Evolutionary conservation across 352 stramenopile species (phyloP).

Genomic region (Saprolegnia diclina): DNA sequence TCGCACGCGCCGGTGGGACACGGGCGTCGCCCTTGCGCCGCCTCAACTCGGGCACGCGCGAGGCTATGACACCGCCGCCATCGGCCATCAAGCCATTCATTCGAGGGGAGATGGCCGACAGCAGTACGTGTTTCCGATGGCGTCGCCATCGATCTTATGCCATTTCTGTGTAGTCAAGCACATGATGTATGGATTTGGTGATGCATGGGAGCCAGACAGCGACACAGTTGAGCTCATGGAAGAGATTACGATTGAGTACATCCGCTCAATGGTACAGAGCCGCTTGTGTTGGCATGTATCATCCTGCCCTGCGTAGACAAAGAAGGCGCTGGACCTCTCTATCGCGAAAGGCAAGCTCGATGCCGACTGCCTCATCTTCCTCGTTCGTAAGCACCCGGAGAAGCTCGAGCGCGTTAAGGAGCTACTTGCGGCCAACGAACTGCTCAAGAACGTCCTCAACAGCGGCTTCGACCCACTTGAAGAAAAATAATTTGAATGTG

Average conservation of each 20-base stretch:
- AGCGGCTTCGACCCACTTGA: slow-evolving; percentile 84
- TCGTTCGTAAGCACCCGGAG: slow-evolving; percentile 82
- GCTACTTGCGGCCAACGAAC: slow-evolving; percentile 76
- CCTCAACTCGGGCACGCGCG: slow-evolving; percentile 9
- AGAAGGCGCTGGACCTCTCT: slow-evolving; percentile 78
- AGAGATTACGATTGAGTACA: slow-evolving; percentile 77
- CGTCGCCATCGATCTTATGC: background rate
- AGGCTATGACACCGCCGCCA: background rate
- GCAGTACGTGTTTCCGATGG: slow-evolving; percentile 47
- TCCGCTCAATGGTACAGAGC: slow-evolving; percentile 63
- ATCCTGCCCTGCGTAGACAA: slow-evolving; percentile 43
- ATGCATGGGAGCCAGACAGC: slow-evolving; percentile 59
- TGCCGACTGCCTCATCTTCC: slow-evolving; percentile 84
- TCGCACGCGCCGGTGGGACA: background rate
- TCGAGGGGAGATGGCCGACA: slow-evolving; percentile 70
- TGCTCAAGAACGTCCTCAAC: slow-evolving; percentile 79
- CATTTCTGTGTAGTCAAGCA: slow-evolving; percentile 58
- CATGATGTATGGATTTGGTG: slow-evolving; percentile 86
- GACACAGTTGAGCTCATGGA: slow-evolving; percentile 80
- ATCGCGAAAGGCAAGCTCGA: slow-evolving; percentile 81
- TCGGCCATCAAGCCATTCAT: slow-evolving; percentile 61
- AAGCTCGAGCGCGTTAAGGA: slow-evolving; percentile 77
- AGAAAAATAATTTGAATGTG: slow-evolving; percentile 41
- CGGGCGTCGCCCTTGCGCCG: slow-evolving; percentile 20
- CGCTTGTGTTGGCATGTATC: background rate